Evolutionary conservation across 495 filamentous ascomycete species (phyloP).

Genomic region (Pyronema domesticum): DNA sequence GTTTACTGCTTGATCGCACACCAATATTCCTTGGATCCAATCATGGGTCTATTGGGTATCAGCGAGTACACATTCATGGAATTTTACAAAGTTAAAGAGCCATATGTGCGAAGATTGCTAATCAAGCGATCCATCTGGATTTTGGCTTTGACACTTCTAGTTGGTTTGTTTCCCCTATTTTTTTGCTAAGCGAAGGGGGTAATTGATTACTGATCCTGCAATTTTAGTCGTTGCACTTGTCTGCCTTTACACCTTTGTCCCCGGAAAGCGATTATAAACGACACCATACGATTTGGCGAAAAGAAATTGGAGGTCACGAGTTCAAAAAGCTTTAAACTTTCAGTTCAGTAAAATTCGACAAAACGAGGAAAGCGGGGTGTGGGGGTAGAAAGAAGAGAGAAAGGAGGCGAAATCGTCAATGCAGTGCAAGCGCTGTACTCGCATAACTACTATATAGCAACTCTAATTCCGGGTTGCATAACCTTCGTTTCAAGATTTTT

Average conservation of each 20-base stretch:
- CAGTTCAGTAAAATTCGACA: too few relatives aligned
- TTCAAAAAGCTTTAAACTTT: too few relatives aligned
- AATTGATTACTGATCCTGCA: too few relatives aligned
- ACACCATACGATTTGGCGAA: too few relatives aligned
- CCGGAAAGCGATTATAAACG: conserved; percentile 60
- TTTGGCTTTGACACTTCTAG: conserved; percentile 47
- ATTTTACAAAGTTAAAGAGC: conserved; percentile 70
- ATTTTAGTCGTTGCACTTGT: conserved; percentile 12
- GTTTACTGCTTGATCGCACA: conserved; percentile 76
- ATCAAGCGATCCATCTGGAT: conserved; percentile 65
- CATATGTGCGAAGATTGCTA: conserved; percentile 70
- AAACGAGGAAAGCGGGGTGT: too few relatives aligned
- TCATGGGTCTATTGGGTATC: conserved; percentile 70
- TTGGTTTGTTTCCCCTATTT: conserved; percentile 56
- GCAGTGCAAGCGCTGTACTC: too few relatives aligned
- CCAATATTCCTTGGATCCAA: conserved; percentile 83
- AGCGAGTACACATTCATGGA: conserved; percentile 93
- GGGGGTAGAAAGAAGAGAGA: too few relatives aligned
- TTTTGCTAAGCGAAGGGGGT: not conserved
- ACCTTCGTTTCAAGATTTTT: too few relatives aligned
- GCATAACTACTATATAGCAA: too few relatives aligned
- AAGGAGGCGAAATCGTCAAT: too few relatives aligned
- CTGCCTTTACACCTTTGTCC: conserved; percentile 51
- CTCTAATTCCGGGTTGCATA: too few relatives aligned
- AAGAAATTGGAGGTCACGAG: too few relatives aligned